Base-by-base conservation (phyloP, 164 flowering plant genomes). In the Echeveria elegans region DNA sequence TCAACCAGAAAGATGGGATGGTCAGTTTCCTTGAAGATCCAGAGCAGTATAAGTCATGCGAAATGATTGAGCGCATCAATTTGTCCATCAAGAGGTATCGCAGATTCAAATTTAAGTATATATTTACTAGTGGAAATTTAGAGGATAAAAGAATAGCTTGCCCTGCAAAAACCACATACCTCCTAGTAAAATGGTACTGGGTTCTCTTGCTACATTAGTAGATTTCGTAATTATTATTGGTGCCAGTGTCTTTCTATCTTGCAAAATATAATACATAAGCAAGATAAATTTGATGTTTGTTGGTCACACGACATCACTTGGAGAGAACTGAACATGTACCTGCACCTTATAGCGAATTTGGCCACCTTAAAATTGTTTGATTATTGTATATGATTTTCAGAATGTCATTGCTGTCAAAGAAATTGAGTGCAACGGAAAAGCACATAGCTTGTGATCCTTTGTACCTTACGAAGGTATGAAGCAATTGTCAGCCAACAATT, bases 1-100 rank as follows among this genome's bases (percentile, higher is more conserved):
- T 95, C 68, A 95, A 95, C 79, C 99, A 92, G 81, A 95, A 92
- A 77, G 97, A 95, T 75, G 97, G 97, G 50, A 95, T 95, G 99
- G 99, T 92, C 65, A 86, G 92, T 74, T 92, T 95, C 73, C 79
- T 83, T 0, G 99, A 95, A 81, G 99, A 95, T 74, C 96, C 96
- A 63, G 99, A 95, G 77, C 94, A 90, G 70, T 91, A 94, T 72
- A 94, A 90, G 77, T 72, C 88, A 30, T 85, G 92, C 76, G 86
- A 79, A 72, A 92, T 95, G 97, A 90, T 95, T 69, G 92, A 86
- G 74, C 87, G 71, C 64, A 80, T 92, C 30, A 97, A 95, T 69
- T 82, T 87, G 6, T 83, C 90, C 9, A 92, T 95, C 71, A 88
- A 87, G 72, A 87, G 97, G 99, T 95, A 79, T 41, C 75, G n/a